A percentile compares a stretch with the other conserved stretches of the same genome.
These are phyloP conservation scores for Rhizoclosmatium globosum DNA, from an alignment of 192 early-diverging fungal genomes.

Conservation along the genomic window DNA sequence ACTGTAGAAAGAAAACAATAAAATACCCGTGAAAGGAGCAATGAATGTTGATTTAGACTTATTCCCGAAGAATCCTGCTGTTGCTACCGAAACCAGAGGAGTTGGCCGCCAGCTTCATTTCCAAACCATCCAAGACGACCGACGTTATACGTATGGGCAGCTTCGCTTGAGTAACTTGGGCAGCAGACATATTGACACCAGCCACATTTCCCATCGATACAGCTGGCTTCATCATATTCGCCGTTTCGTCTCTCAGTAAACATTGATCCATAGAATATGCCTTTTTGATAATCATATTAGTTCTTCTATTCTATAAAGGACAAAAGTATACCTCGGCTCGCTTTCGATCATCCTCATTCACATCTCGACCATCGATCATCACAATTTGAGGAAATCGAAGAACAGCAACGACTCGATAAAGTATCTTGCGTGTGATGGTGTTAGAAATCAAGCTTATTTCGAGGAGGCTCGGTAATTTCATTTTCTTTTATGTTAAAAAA, in stretches of 20 bases:
- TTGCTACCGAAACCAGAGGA: conserved; percentile 40
- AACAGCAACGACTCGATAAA: conserved; percentile 59
- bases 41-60: too few species aligned
- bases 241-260: conserved; percentile 43
- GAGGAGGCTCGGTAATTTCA: conserved; percentile 63
- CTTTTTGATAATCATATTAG: conserved; percentile 9
- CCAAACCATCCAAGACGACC: conserved; percentile 65
- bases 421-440: conserved; percentile 61
- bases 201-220: conserved; percentile 10
- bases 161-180: conserved; percentile 41
- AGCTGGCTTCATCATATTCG: conserved; percentile 34
- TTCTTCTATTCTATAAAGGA: background rate
- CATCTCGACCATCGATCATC: conserved; percentile 62
- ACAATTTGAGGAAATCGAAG: conserved; percentile 62
- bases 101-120: conserved; percentile 56
- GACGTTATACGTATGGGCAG: conserved; percentile 62
- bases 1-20: too few species aligned
- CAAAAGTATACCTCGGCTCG: conserved; percentile 49
- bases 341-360: conserved; percentile 60
- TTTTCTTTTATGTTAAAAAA: conserved; percentile 60
- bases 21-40: too few species aligned
- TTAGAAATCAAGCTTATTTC: conserved; percentile 60
- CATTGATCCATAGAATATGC: conserved; percentile 58
- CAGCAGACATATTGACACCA: background rate
- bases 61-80: too few species aligned